Evolutionary conservation across 345 rosid genomes (phyloP), one percentile per base, ranked within the genome.

Genomic region (Arabis alpina): DNA sequence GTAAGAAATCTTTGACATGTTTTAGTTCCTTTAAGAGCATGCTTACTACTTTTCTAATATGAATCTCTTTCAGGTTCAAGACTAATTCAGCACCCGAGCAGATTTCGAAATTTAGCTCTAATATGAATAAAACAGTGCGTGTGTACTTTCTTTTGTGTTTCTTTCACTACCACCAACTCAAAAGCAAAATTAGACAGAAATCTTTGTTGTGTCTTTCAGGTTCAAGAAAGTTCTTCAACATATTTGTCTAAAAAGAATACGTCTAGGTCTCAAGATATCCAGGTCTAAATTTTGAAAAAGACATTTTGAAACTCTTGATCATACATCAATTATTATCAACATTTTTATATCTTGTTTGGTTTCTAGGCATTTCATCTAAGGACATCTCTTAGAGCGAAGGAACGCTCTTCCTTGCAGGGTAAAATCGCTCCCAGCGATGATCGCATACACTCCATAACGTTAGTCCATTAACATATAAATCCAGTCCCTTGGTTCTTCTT

Each of bases 71-170:
- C 61, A 76, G 79, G 54, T 69, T 63, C 63, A 69, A 75, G 79
- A 66, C 69, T 48, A 63, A 41, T 15, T 69, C 71, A 56, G 79
- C 74, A 56, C 71, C 79, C 2, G 71, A 76, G 50, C 41, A 63
- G 41, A 57, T 56, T 0, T 15, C 15, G 0, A 70, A 57, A 14
- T 62, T 69, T 27, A 63, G 49, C 62, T 68, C 70, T 40, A 55
- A 40, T 14, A 55, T 61, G 32, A 48, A 54, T n/a, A 62, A 49
- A 54, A 28, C 13, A 27, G 73, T 67, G 5, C 15, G 73, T 60
- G 15, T 15, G 0, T 43, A 4, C 3, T 49, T 19, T 48, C 2
- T 42, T 65, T 39, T 27, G 9, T 27, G 25, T 40, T 67, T 8
- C 25, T 32, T 60, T 58, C 40, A 43, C 23, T 15, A 15, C 24